Evolutionary conservation across 2,329 filamentous ascomycete species (phyloP), one percentile per base, ranked within the genome.

Genomic region (Thelonectria discophora): DNA sequence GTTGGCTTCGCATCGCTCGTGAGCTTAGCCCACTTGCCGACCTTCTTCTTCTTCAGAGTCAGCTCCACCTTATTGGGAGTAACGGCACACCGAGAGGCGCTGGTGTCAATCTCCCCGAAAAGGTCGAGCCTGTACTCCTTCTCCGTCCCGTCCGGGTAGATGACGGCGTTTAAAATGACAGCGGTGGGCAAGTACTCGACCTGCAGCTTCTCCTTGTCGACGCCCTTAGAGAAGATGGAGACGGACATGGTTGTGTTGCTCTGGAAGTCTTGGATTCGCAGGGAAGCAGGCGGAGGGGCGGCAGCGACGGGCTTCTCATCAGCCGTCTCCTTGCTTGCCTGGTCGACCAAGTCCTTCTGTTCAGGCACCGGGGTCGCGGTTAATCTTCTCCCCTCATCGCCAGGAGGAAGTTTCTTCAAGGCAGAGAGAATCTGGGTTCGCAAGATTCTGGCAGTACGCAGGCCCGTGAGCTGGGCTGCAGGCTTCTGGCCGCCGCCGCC

Each of bases 21-120:
- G 7, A 78, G 55, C 27, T 69, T 62, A 0, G 82, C 76, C 92
- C 92, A 95, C 73, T 92, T 94, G 7, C 89, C 90, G 0, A 85
- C 76, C 1, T 76, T 81, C 42, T 82, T 80, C 76, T 97, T 97
- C 63, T 83, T 83, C 15, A 97, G 83, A 11, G 80, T 84, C 39
- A 97, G 80, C 75, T 97, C 93, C 55, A 97, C 83, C 75, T 97
- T 97, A 71, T 88, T 92, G 1, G 90, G 83, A 43, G 90, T 89
- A 55, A 96, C 85, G 1, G 82, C 84, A 67, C 81, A 86, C 46
- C 82, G 89, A 18, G 87, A 92, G 32, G 82, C 77, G 1, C 81
- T 71, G 0, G 86, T 76, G 54, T 91, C 84, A 69, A 97, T 88
- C 10, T 83, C 74, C 13, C 84, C 86, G 74, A 84, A 93, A 3